Conservation (phyloP, 2,329 filamentous ascomycete genomes). For the Aspergillus awamori region DNA sequence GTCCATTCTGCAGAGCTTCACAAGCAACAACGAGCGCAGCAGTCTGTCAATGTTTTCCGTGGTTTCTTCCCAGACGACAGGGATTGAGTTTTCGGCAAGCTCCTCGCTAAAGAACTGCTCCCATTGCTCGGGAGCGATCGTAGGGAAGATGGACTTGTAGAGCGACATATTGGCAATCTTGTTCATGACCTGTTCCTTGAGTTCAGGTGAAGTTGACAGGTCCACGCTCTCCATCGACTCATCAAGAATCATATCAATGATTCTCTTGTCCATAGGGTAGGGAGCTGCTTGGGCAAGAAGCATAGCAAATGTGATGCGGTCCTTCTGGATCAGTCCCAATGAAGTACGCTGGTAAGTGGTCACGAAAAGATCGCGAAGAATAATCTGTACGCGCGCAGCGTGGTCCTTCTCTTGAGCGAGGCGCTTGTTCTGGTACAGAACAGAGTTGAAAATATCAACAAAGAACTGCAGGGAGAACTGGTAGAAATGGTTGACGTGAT, state of each 20-base stretch:
- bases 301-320: slow-evolving; percentile 91
- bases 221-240: slow-evolving; percentile 74
- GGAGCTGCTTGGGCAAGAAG: slow-evolving; percentile 94
- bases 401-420: slow-evolving; percentile 72
- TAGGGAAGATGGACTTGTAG: slow-evolving; percentile 72
- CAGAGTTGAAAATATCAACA: slow-evolving; percentile 93
- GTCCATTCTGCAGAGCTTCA: slow-evolving; percentile 95
- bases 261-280: slow-evolving; percentile 87
- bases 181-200: slow-evolving; percentile 68
- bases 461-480: slow-evolving; percentile 99
- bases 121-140: slow-evolving; percentile 68
- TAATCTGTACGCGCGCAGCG: slow-evolving; percentile 80
- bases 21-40: slow-evolving; percentile 79
- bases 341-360: slow-evolving; percentile 93
- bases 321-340: slow-evolving; percentile 86
- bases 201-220: slow-evolving; percentile 68
- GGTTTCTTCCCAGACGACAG: slow-evolving; percentile 70
- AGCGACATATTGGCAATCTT: slow-evolving; percentile 69
- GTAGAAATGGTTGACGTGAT: slow-evolving; percentile 99
- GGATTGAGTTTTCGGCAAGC: slow-evolving; percentile 80
- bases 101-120: slow-evolving; percentile 82
- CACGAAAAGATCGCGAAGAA: slow-evolving; percentile 87
- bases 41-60: slow-evolving; percentile 71
- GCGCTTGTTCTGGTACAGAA: slow-evolving; percentile 78
- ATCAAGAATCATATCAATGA: slow-evolving; percentile 86